Base-by-base conservation (phyloP, 164 flowering plant genomes). In the Magnolia kwangsiensis region DNA sequence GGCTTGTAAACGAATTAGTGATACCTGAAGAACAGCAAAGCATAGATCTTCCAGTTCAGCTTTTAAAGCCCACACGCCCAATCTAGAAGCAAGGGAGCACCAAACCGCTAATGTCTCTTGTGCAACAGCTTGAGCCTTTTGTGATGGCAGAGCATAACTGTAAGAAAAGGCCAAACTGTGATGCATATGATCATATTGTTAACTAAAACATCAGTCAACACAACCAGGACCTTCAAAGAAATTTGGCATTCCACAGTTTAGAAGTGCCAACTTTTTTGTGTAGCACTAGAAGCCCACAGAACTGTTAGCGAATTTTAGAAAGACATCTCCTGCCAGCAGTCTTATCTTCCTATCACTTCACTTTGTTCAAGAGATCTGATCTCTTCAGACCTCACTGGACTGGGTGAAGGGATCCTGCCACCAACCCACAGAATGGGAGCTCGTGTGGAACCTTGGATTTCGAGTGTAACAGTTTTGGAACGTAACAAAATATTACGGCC, bases 81-180 rank as follows among this genome's bases (percentile, higher is more conserved):
- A 83, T 85, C 96, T 89, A 11, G 98, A 95, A 81, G 98, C 98
- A 80, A 95, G 95, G 55, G 98, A 95, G 78, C 98, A 95, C 98
- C 98, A 95, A 77, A 92, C 87, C 78, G 88, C 87, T 75, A 95
- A 81, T 67, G 98, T 91, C 87, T 95, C 98, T 80, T 92, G 86
- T 55, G 98, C 97, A 75, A 95, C 94, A 83, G 97, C 97, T 86
- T 87, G 87, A 84, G 98, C 97, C 88, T 95, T 95, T 58, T 85
- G 79, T 16, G 79, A 27, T 70, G 96, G 90, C 74, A 95, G 85
- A 76, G 94, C 97, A 85, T 92, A 89, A 76, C 98, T 95, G 85
- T 55, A 78, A 74, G 31, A 76, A 63, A 49, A 71, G 24, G 51
- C 51, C 67, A 63, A 18, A 55, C 13, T 11, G 18, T 55, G 61